Base-by-base conservation (phyloP, 2,329 filamentous ascomycete species). In the Neophaeococcomyces mojaviensis region DNA sequence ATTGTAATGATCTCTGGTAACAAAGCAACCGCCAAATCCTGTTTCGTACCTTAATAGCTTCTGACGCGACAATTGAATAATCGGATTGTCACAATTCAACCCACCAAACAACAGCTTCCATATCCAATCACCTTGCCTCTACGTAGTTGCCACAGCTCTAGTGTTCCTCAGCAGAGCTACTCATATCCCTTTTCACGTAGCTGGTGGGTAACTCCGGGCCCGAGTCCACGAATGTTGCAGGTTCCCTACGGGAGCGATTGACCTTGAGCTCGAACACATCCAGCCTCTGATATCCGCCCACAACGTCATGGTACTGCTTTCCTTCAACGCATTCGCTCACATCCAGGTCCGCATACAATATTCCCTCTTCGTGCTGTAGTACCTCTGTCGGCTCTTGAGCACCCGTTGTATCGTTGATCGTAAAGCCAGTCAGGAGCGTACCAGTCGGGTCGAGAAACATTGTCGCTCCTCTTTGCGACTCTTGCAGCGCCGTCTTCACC, bases 241-340 rank as follows among this genome's bases (percentile, higher is more conserved):
- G 68, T 12, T 64, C 49, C 19, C 59, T 54, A 12, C 70, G 62
- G 12, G 55, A 61, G 1, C 72, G 59, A 49, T 74, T 62, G 0
- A 78, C 69, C 26, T 65, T 70, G 7, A 78, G 43, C 24, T 74
- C 63, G 51, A 78, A 79, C 1, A 79, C 62, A 55, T 78, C 74
- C 2, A 73, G 56, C 2, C 76, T 60, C 56, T 78, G 76, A 58
- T 78, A 78, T 0, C 73, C 73, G 1, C 74, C 75, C 1, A 73
- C 72, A 2, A 76, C 66, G 57, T 78, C 76, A 48, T 77, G 75
- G 49, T 72, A 78, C 55, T 78, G 75, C 52, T 79, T 79, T 0
- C 70, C 70, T 51, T 78, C 75, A 0, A 79, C 60, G 32, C 72
- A 76, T 3, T 69, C 63, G 0, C 64, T 62, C 3, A 77, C 48